Conservation (phyloP, 2,329 filamentous ascomycete species). For the Botrytis deweyae region DNA sequence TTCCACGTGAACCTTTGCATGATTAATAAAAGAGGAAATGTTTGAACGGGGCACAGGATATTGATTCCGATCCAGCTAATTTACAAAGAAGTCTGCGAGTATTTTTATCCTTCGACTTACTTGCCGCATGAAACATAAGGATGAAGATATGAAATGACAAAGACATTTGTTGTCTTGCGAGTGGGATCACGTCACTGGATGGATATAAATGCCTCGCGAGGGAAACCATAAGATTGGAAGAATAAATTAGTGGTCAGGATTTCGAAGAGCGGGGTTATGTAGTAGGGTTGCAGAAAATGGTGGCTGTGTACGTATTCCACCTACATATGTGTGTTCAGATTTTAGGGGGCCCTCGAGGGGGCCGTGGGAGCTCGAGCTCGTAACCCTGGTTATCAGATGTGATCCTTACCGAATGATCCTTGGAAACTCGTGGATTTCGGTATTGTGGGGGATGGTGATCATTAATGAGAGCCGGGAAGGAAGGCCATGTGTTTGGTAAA, state of each 20-base stretch:
- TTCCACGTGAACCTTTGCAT: background rate
- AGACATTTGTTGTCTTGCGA: background rate
- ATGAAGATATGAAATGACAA: background rate
- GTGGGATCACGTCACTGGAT: background rate
- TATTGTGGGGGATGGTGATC: background rate
- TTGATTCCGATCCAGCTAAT: too few relatives aligned
- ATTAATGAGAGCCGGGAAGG: background rate
- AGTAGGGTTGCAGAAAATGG: background rate
- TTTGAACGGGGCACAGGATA: background rate
- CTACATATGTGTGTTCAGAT: background rate
- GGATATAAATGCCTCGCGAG: background rate
- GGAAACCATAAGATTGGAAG: background rate
- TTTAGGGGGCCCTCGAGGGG: background rate
- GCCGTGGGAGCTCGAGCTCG: background rate
- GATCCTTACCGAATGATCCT: background rate
- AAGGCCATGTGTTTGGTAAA: background rate
- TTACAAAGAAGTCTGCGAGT: background rate
- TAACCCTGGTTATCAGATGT: background rate
- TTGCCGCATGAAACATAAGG: background rate
- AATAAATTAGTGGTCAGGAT: background rate
- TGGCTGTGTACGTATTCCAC: background rate
- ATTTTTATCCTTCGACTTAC: background rate
- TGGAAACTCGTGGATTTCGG: background rate
- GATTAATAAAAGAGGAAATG: background rate
- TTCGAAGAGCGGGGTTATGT: background rate